Evolutionary conservation across 768 basidiomycete species (phyloP).

Genomic region (Boletus speciosus): DNA sequence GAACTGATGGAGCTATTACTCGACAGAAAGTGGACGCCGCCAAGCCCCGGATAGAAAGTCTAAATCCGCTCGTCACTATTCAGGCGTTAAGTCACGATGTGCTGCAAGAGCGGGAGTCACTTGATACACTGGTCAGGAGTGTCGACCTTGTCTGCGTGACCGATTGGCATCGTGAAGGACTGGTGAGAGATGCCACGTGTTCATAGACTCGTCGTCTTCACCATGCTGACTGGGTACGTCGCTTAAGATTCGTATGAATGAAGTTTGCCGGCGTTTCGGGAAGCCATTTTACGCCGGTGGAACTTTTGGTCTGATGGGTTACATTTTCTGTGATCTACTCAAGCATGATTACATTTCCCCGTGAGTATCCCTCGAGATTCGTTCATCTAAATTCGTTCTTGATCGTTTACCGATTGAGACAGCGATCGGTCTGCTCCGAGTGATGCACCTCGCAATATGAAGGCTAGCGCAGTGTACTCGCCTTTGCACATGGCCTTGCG

Average conservation of each 20-base stretch:
- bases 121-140: constrained; percentile 56
- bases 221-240: constrained; percentile 4
- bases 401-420: constrained; percentile 1
- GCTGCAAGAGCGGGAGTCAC: constrained; percentile 45
- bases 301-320: constrained; percentile 86
- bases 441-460: constrained; percentile 57
- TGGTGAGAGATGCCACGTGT: constrained; percentile 50
- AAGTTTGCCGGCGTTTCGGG: constrained; percentile 65
- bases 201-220: neutral
- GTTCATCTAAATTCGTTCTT: constrained; percentile 6
- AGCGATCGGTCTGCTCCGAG: constrained; percentile 65
- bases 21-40: constrained; percentile 82
- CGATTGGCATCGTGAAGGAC: constrained; percentile 63
- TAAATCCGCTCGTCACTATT: constrained; percentile 90
- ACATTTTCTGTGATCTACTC: constrained; percentile 91
- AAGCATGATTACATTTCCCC: constrained; percentile 81
- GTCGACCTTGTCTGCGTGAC: constrained; percentile 89
- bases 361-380: constrained; percentile 47
- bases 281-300: constrained; percentile 92
- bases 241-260: constrained; percentile 70
- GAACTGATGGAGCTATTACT: constrained; percentile 22
- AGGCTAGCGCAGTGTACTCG: constrained; percentile 60
- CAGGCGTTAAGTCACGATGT: constrained; percentile 56
- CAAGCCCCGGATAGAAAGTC: constrained; percentile 75
- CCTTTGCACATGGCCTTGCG: constrained; percentile 60